Conservation (phyloP, 2,329 filamentous ascomycete species). For the Iodosphaeria phyllophila region DNA sequence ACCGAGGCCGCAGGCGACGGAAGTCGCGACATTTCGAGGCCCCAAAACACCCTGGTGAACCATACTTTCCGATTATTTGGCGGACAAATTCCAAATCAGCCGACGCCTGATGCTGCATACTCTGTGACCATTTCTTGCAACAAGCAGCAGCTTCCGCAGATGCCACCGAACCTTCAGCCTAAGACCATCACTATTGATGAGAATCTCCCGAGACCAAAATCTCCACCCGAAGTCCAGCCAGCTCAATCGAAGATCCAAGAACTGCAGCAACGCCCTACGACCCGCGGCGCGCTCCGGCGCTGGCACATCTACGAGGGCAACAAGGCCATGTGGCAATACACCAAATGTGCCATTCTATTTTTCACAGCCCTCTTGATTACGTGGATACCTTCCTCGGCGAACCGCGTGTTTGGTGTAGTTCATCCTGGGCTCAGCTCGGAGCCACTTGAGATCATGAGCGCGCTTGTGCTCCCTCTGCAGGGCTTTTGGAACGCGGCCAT, state of each 20-base stretch:
- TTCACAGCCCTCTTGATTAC: slow-evolving; percentile 54
- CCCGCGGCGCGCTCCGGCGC: slow-evolving; percentile 7
- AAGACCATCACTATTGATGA: too few relatives aligned
- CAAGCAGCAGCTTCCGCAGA: slow-evolving; percentile 7
- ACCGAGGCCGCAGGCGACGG: slow-evolving; percentile 23
- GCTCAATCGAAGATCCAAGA: too few relatives aligned
- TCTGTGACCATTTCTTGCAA: slow-evolving; percentile 30
- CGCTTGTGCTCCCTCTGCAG: slow-evolving; percentile 61
- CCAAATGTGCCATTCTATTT: slow-evolving; percentile 52
- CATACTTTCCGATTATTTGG: too few relatives aligned
- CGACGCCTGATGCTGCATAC: slow-evolving; percentile 17
- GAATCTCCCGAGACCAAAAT: too few relatives aligned
- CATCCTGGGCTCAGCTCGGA: slow-evolving; percentile 32
- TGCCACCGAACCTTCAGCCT: too few relatives aligned
- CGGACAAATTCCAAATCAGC: too few relatives aligned
- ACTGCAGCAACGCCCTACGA: slow-evolving; percentile 2
- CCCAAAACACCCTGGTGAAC: slow-evolving; percentile 11
- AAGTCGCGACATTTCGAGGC: too few relatives aligned
- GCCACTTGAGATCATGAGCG: slow-evolving; percentile 48
- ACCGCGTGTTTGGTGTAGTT: slow-evolving; percentile 53
- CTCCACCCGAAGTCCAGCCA: slow-evolving; percentile 8
- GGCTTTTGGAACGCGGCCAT: slow-evolving; percentile 75
- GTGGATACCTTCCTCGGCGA: slow-evolving; percentile 62
- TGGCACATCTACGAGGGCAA: slow-evolving; percentile 29
- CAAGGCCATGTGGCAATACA: slow-evolving; percentile 49